Percentiles rank a stretch among this genome's conserved stretches.
These are phyloP conservation scores for Penicillium sp. DNA, from an alignment of 2,329 filamentous ascomycete genomes.

Conservation along the genomic window DNA sequence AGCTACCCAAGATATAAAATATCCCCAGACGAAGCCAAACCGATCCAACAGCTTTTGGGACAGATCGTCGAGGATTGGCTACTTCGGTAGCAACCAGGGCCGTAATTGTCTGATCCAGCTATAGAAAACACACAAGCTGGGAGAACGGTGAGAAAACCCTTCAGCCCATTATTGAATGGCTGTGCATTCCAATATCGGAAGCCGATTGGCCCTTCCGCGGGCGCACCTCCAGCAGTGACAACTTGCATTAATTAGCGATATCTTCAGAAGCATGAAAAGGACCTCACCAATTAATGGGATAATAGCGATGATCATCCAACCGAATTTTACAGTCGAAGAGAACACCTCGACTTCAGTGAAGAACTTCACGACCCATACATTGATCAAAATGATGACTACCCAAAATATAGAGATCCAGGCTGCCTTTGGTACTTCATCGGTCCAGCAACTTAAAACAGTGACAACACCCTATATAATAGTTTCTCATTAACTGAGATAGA, in stretches of 20 bases:
- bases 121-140: constrained; percentile 45
- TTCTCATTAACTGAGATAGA: background rate
- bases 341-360: constrained; percentile 55
- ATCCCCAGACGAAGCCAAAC: constrained; percentile 52
- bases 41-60: constrained; percentile 51
- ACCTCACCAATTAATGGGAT: constrained; percentile 40
- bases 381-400: constrained; percentile 48
- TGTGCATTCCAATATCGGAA: constrained; percentile 37
- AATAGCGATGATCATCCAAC: constrained; percentile 55
- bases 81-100: constrained; percentile 52
- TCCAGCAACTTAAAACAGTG: constrained; percentile 53
- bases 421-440: constrained; percentile 46
- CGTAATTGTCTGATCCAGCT: constrained; percentile 49
- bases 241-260: constrained; percentile 18
- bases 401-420: constrained; percentile 53
- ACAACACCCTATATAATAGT: constrained; percentile 35
- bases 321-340: constrained; percentile 51
- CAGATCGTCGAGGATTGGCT: constrained; percentile 46
- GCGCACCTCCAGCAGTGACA: constrained; percentile 51
- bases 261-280: background rate
- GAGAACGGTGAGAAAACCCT: constrained; percentile 35
- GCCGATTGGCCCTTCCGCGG: constrained; percentile 46
- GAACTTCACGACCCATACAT: constrained; percentile 48
- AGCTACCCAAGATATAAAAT: constrained; percentile 51
- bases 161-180: constrained; percentile 44